These are phyloP conservation scores for Amniculicola lignicola DNA, from an alignment of 495 filamentous ascomycete species.

Conservation along the genomic window DNA sequence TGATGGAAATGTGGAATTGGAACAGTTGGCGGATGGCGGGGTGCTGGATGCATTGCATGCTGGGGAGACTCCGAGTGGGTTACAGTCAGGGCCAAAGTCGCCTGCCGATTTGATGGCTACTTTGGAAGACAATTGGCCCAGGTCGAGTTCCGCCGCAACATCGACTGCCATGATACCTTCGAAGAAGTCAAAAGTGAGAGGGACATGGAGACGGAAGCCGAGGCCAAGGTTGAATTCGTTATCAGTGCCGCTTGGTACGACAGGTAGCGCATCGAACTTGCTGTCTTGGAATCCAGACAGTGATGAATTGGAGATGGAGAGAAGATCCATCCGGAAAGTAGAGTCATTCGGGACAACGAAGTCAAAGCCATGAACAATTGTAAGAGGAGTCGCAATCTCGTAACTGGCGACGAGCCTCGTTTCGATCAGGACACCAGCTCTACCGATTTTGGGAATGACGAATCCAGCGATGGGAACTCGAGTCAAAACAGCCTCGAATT, in stretches of 20 bases:
- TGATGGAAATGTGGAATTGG: slow-evolving; percentile 2
- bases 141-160: slow-evolving; percentile 18
- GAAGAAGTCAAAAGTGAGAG: slow-evolving; percentile 26
- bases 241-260: slow-evolving; percentile 18
- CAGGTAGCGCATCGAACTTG: slow-evolving; percentile 19
- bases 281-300: slow-evolving; percentile 17
- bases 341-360: slow-evolving; percentile 24
- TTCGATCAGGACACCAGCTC: slow-evolving; percentile 24
- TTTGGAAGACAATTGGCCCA: slow-evolving; percentile 12
- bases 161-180: slow-evolving; percentile 7
- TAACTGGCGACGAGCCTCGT: slow-evolving; percentile 4
- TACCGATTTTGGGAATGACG: slow-evolving; percentile 24
- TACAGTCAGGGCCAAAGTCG: slow-evolving; percentile 10
- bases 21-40: neutral
- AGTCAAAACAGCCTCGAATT: slow-evolving; percentile 6
- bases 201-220: slow-evolving; percentile 17
- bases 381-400: slow-evolving; percentile 9
- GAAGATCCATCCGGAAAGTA: slow-evolving; percentile 18
- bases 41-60: slow-evolving; percentile 1
- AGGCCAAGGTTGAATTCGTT: slow-evolving; percentile 7
- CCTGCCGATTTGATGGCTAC: slow-evolving; percentile 3
- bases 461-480: slow-evolving; percentile 24
- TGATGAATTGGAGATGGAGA: slow-evolving; percentile 6
- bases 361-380: slow-evolving; percentile 30
- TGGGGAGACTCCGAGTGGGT: neutral